A percentile compares a stretch with the other conserved stretches of the same genome.
These are phyloP conservation scores for Moesziomyces parantarcticus DNA, from an alignment of 1,284 basidiomycete genomes.

Conservation along the genomic window DNA sequence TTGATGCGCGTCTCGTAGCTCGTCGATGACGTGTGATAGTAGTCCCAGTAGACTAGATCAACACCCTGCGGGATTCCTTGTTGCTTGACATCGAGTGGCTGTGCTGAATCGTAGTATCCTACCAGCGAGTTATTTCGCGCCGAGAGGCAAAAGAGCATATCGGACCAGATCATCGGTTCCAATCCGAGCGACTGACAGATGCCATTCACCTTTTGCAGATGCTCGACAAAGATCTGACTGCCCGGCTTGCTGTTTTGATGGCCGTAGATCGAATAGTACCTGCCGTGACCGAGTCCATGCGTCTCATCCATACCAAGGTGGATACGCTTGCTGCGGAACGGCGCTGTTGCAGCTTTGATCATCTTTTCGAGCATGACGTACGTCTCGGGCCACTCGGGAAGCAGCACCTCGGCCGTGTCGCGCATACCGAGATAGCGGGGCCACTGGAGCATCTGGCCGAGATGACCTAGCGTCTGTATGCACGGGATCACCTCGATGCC, in stretches of 20 bases:
- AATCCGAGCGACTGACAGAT: conserved; percentile 60
- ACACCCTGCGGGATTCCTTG: conserved; percentile 63
- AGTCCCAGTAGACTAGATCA: conserved; percentile 65
- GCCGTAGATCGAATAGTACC: conserved; percentile 66
- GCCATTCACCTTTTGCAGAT: conserved; percentile 62
- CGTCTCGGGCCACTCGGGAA: conserved; percentile 65
- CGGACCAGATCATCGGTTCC: conserved; percentile 68
- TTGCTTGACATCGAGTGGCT: conserved; percentile 30
- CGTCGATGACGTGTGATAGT: conserved; percentile 60
- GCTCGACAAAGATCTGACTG: conserved; percentile 58
- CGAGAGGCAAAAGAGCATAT: conserved; percentile 68
- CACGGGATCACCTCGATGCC: conserved; percentile 63
- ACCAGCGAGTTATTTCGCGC: conserved; percentile 67
- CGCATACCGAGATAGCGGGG: conserved; percentile 65
- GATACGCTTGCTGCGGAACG: conserved; percentile 66
- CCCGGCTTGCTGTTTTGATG: conserved; percentile 62
- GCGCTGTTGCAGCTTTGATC: conserved; percentile 57
- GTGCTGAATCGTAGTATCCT: conserved; percentile 65
- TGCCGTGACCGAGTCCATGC: conserved; percentile 67
- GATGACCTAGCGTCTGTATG: conserved; percentile 69
- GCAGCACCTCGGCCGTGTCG: conserved; percentile 68
- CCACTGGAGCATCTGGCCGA: conserved; percentile 69
- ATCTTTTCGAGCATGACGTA: conserved; percentile 67
- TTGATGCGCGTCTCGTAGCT: conserved; percentile 66
- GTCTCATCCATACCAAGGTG: conserved; percentile 60